Evolutionary conservation across 805 yeast species (phyloP), one percentile per base, ranked within the genome.

Genomic region (Dipodascus albidus): DNA sequence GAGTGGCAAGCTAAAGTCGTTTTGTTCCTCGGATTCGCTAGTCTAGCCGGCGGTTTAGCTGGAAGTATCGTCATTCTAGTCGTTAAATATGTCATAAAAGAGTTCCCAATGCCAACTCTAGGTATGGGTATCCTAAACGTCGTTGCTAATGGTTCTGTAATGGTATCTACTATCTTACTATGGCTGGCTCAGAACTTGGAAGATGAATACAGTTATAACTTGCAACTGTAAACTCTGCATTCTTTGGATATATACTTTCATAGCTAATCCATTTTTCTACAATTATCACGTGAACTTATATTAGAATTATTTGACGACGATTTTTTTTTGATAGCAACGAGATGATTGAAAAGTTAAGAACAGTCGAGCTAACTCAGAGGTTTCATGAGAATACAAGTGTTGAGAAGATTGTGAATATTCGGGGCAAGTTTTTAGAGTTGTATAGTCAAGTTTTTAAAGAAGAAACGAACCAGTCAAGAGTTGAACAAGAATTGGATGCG

Each of bases 111-210:
- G 77, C 97, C 97, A 38, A 88, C 96, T 0, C 75, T 91, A 52
- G 91, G 93, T 2, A 89, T 93, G 96, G 99, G 98, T 17, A 78
- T 88, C 21, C 82, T 87, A 55, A 91, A 91, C 69, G 90, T 93
- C 44, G 77, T 85, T 21, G 82, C 87, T 48, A 88, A 90, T 62
- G 78, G 80, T 4, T 74, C 84, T 57, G 80, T 91, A 35, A 85
- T 91, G 88, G 70, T 87, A 61, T 88, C 97, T 72, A 90, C 97
- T 68, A 80, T 87, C 49, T 75, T 83, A 6, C 72, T 93, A 62
- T 93, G 99, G 99, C 73, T 91, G 52, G 88, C 96, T 21, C 98
- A 91, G 67, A 93, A 89, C 67, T 83, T 89, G 55, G 97, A 93
- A 67, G 98, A 93, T 64, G 98, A 91, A 68, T 91, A 90, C 70